phyloP scores from a whole-genome alignment of 257 asterid species.

The Solanum boliviense region DNA sequence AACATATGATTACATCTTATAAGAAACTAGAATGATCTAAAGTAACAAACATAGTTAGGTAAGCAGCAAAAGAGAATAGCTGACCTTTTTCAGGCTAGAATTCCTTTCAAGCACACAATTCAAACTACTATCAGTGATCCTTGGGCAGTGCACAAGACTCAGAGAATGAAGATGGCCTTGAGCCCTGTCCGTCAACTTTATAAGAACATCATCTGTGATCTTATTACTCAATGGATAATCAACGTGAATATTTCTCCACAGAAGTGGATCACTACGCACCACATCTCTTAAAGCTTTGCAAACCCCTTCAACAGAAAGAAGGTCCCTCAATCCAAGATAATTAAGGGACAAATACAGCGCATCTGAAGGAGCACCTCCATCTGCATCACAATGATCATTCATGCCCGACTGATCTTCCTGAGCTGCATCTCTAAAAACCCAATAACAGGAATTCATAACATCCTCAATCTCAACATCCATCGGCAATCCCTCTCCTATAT shows the following conservation, averaged over 20 bases:
- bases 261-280: slow-evolving; percentile 54
- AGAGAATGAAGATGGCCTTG: slow-evolving; percentile 54
- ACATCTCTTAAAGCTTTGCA: slow-evolving; percentile 52
- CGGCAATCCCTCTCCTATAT: slow-evolving; percentile 12
- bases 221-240: slow-evolving; percentile 24
- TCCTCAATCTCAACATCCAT: slow-evolving; percentile 21
- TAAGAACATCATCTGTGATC: slow-evolving; percentile 47
- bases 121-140: slow-evolving; percentile 43
- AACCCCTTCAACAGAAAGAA: slow-evolving; percentile 57
- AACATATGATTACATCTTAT: background rate
- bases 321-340: slow-evolving; percentile 51
- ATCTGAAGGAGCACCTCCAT: slow-evolving; percentile 37
- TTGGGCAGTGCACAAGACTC: slow-evolving; percentile 41
- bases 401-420: background rate
- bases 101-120: slow-evolving; percentile 46
- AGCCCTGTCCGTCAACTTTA: slow-evolving; percentile 51
- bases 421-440: slow-evolving; percentile 6
- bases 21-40: background rate
- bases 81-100: slow-evolving; percentile 48
- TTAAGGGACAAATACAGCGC: slow-evolving; percentile 44
- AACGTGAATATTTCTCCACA: slow-evolving; percentile 55
- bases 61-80: background rate
- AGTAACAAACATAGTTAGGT: background rate
- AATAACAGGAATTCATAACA: slow-evolving; percentile 29
- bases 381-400: slow-evolving; percentile 4